phyloP scores from a whole-genome alignment of 139 green algal species.

The Chlamydomonas sp. region DNA sequence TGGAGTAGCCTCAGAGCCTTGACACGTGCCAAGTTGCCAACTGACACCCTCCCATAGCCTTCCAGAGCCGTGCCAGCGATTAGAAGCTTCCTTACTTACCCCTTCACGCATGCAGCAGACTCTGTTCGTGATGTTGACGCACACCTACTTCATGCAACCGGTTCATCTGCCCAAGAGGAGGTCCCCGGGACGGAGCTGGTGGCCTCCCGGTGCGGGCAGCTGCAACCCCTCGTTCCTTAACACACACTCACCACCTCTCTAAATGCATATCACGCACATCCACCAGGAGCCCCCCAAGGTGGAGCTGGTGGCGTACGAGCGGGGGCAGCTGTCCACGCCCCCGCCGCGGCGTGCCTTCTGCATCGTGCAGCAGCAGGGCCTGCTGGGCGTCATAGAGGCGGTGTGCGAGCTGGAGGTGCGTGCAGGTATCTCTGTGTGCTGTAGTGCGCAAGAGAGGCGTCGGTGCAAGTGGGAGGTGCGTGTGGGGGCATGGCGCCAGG shows the following conservation, averaged over 20 bases:
- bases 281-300: slow-evolving; percentile 67
- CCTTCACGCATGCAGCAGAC: too few species aligned
- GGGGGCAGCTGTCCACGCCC: background rate
- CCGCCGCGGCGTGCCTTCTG: slow-evolving; percentile 27
- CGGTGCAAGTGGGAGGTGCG: too few species aligned
- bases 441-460: too few species aligned
- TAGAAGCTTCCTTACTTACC: background rate
- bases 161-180: background rate
- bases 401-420: slow-evolving; percentile 44
- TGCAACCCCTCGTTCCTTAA: background rate
- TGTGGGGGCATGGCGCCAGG: too few species aligned
- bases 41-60: background rate
- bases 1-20: background rate
- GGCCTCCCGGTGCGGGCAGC: background rate
- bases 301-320: slow-evolving; percentile 53
- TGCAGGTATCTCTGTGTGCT: background rate
- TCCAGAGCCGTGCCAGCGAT: background rate
- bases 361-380: slow-evolving; percentile 49
- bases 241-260: background rate
- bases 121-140: background rate
- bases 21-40: background rate
- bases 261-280: background rate
- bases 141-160: background rate
- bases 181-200: background rate
- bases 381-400: slow-evolving; percentile 50